Evolutionary conservation across 768 basidiomycete genomes (phyloP), one percentile per base, ranked within the genome.

Genomic region (Phlebiopsis flavidoalba): DNA sequence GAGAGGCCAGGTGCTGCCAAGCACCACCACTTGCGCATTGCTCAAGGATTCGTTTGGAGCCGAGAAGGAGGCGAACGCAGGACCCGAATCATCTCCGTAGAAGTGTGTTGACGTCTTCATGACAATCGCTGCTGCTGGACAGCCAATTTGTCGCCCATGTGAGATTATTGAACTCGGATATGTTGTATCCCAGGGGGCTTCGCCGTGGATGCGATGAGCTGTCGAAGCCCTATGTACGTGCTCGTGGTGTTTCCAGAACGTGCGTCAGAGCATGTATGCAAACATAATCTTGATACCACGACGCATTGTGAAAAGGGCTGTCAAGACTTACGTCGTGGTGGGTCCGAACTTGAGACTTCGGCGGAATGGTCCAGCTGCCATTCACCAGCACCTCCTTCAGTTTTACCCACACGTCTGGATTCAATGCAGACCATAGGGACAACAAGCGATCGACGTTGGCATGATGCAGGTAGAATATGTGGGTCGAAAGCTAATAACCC

Each of bases 401-500:
- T 31, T n/a, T n/a, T 11, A 26, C 24, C 48, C 48, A 49, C 3
- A 49, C 48, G 48, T 26, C 19, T 15, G 48, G 48, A n/a, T 49
- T 49, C 12, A 49, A 19, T 11, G 48, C 48, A 19, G 48, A 49
- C 48, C 48, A 49, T n/a, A 49, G 17, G 11, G 48, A 49, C 17
- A 49, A 11, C 48, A 49, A 15, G 10, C 48, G 12, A 19, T 49
- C 48, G 19, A 49, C 48, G 19, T 49, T 49, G 48, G 48, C 48
- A 19, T 49, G 48, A 11, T 49, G 48, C 3, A 49, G 48, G 19
- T 21, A 49, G 48, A 49, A 49, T 60, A 82, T 77, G 0, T n/a
- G 81, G 80, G 64, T 83, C 83, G 60, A 81, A 80, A 0, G 71
- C 81, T 79, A 57, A 49, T 35, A 26, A 10, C 12, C 14, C n/a